phyloP scores from a whole-genome alignment of 495 filamentous ascomycete species.

The Tuber indicum region DNA sequence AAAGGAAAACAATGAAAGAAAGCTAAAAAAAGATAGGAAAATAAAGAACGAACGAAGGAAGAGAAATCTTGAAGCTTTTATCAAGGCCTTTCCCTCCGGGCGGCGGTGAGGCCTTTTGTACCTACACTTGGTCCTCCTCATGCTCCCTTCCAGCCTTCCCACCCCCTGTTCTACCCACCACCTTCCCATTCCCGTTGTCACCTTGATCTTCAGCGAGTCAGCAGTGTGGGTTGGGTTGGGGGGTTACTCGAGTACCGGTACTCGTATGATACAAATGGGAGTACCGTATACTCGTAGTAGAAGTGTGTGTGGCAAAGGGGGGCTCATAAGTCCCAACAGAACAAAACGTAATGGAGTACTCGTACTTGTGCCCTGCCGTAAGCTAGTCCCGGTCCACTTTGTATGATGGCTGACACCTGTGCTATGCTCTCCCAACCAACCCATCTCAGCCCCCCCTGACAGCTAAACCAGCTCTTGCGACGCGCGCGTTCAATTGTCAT shows the following conservation, averaged over 20 bases:
- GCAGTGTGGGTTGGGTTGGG: not conserved
- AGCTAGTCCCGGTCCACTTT: not conserved
- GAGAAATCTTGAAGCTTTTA: constrained; percentile 4
- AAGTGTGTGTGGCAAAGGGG: not conserved
- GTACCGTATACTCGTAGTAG: not conserved
- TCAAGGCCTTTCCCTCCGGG: not conserved
- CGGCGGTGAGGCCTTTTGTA: not conserved
- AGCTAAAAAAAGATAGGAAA: not conserved
- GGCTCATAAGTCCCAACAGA: not conserved
- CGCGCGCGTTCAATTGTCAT: not conserved
- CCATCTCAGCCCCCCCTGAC: constrained; percentile 1
- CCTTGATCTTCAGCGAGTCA: not conserved
- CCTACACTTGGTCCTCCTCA: not conserved
- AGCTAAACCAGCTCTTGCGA: not conserved
- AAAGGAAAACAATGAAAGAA: not conserved
- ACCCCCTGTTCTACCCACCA: not conserved
- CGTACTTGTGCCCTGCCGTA: not conserved
- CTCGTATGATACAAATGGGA: too few relatives aligned
- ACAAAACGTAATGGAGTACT: not conserved
- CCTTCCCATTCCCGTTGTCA: not conserved
- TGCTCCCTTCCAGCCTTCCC: not conserved
- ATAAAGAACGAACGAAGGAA: constrained; percentile 1
- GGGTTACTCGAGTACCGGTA: not conserved
- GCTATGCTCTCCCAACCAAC: not conserved
- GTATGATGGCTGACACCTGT: not conserved